Evolutionary conservation across 768 basidiomycete species (phyloP).

Genomic region (Xerocomellus dryophilus): DNA sequence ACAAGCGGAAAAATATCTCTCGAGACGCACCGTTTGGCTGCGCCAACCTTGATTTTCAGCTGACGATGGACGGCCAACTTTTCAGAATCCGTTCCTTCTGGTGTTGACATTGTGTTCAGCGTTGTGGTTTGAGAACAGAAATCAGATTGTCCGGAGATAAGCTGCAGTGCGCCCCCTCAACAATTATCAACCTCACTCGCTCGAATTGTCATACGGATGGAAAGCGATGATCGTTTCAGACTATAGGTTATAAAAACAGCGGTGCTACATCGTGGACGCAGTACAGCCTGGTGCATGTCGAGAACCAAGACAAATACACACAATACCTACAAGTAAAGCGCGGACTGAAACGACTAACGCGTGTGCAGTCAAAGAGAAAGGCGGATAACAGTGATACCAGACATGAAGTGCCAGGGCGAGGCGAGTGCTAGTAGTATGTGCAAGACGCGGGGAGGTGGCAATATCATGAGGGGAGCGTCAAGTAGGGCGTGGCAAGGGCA

Average conservation of each 20-base stretch:
- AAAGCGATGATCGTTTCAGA: constrained; percentile 25
- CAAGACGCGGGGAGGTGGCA: background rate
- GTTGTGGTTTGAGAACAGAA: constrained; percentile 12
- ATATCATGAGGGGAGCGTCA: constrained; percentile 14
- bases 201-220: background rate
- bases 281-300: constrained; percentile 31
- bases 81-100: constrained; percentile 16
- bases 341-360: constrained; percentile 25
- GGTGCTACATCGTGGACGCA: constrained; percentile 34
- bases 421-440: constrained; percentile 17
- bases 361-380: constrained; percentile 24
- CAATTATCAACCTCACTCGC: constrained; percentile 9
- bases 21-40: constrained; percentile 64
- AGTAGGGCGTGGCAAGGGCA: constrained; percentile 25
- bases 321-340: constrained; percentile 31
- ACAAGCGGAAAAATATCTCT: constrained; percentile 16
- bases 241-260: constrained; percentile 26
- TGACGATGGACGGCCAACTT: constrained; percentile 50
- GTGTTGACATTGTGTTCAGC: constrained; percentile 13
- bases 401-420: constrained; percentile 17
- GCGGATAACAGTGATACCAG: constrained; percentile 21
- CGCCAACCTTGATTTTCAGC: constrained; percentile 74
- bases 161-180: background rate
- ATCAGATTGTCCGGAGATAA: background rate
- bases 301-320: constrained; percentile 27